phyloP scores from a whole-genome alignment of 140 eudicot species.

The Stevia rebaudiana region DNA sequence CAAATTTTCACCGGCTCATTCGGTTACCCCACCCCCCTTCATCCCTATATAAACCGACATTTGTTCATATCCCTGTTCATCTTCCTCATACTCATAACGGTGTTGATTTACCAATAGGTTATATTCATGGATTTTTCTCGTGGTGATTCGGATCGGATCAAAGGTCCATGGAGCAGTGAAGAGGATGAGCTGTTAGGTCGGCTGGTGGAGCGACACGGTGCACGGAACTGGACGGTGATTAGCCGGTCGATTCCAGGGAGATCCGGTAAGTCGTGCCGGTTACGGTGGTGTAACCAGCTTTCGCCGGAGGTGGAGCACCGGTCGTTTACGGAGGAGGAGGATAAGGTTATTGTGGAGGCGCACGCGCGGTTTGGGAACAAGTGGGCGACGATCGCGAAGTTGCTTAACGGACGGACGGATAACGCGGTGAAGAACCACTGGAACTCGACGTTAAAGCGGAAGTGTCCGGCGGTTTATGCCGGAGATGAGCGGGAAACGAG shows the following conservation, averaged over 20 bases:
- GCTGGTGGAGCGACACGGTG: conserved; percentile 25
- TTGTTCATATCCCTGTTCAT: background rate
- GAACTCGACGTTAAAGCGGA: conserved; percentile 16
- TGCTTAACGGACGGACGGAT: conserved; percentile 30
- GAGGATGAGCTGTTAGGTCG: conserved; percentile 21
- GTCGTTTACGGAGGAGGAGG: conserved; percentile 29
- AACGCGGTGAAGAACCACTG: conserved; percentile 16
- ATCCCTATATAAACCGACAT: conserved; percentile 7
- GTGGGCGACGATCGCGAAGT: conserved; percentile 17
- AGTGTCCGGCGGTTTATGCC: background rate
- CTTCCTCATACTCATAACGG: too few relatives aligned
- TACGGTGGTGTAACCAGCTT: conserved; percentile 21
- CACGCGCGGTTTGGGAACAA: conserved; percentile 24
- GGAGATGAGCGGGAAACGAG: conserved; percentile 16
- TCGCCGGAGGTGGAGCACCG: conserved; percentile 40
- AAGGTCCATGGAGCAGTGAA: conserved; percentile 36
- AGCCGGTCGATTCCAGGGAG: conserved; percentile 30
- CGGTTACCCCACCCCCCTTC: conserved; percentile 15
- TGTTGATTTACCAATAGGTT: background rate
- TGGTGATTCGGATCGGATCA: conserved; percentile 19
- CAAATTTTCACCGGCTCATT: conserved; percentile 17
- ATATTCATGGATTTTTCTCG: conserved; percentile 14
- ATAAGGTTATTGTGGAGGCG: conserved; percentile 22
- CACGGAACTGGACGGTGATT: conserved; percentile 29
- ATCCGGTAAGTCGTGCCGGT: conserved; percentile 33